Evolutionary conservation across 306 rosid genomes (phyloP).

Genomic region (Glycyrrhiza uralensis): DNA sequence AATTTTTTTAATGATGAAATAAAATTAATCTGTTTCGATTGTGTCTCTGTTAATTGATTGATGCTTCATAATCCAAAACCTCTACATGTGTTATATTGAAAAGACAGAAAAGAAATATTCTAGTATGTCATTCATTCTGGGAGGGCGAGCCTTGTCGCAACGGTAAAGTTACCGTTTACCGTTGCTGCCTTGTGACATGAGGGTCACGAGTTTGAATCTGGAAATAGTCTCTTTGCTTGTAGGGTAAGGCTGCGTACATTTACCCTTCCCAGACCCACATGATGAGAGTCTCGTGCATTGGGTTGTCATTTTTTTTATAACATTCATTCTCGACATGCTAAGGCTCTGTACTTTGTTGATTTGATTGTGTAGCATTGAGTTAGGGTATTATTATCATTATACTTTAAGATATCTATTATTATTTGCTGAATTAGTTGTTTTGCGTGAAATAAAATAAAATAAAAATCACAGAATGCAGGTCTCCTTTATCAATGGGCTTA

Average conservation of each 20-base stretch:
- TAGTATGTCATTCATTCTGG: neutral
- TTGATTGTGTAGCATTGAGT: conserved; percentile 1
- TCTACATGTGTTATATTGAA: neutral
- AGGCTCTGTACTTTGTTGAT: neutral
- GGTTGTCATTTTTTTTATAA: no score
- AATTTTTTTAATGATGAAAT: neutral
- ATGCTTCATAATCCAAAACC: neutral
- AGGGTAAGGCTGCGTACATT: no score
- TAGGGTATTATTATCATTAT: neutral
- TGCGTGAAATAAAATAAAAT: no score
- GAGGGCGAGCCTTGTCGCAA: no score
- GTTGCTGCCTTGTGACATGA: no score
- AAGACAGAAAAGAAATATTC: no score
- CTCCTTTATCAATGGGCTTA: conserved; percentile 45
- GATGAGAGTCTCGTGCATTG: no score
- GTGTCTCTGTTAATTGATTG: neutral
- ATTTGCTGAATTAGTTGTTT: conserved; percentile 24
- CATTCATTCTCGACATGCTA: neutral
- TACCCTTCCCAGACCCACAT: no score
- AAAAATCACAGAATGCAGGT: conserved; percentile 49
- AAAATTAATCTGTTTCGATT: neutral
- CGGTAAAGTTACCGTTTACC: no score
- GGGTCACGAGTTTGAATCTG: no score
- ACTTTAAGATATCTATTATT: neutral
- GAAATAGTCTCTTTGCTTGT: no score